Evolutionary conservation across 495 filamentous ascomycete genomes (phyloP).

Genomic region (Penicillium simplicissimum): DNA sequence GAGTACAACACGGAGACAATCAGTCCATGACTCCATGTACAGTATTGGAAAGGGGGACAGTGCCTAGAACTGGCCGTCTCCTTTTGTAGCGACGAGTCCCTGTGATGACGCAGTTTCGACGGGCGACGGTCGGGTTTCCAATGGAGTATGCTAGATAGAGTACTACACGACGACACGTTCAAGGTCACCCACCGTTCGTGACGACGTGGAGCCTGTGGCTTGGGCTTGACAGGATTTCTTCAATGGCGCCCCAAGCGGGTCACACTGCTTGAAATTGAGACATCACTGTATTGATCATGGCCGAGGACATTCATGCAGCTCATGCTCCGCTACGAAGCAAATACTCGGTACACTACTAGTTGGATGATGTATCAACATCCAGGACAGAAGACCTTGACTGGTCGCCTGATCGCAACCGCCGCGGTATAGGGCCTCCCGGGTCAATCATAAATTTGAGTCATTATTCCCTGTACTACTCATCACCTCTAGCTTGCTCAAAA

Average conservation of each 20-base stretch:
- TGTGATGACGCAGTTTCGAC: not conserved
- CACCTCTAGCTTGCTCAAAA: not conserved
- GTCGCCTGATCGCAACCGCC: not conserved
- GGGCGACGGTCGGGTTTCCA: not conserved
- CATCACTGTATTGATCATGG: not conserved
- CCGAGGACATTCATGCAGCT: not conserved
- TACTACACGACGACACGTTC: not conserved
- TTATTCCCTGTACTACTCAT: not conserved
- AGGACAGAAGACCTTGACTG: not conserved
- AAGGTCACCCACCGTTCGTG: constrained; percentile 5
- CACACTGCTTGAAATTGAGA: constrained; percentile 1
- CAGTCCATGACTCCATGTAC: not conserved
- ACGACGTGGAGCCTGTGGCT: not conserved
- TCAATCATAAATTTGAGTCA: constrained; percentile 2
- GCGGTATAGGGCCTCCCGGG: not conserved
- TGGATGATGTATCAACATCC: not conserved
- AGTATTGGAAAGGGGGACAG: not conserved
- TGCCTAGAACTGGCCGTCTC: not conserved
- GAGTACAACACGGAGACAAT: not conserved
- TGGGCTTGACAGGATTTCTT: constrained; percentile 3
- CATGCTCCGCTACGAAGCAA: not conserved
- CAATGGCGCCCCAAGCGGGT: not conserved
- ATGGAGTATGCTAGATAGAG: not conserved
- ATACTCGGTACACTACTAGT: not conserved
- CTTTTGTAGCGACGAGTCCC: not conserved